phyloP scores from a whole-genome alignment of 106 monocot genomes.

The Agapanthus africanus region DNA sequence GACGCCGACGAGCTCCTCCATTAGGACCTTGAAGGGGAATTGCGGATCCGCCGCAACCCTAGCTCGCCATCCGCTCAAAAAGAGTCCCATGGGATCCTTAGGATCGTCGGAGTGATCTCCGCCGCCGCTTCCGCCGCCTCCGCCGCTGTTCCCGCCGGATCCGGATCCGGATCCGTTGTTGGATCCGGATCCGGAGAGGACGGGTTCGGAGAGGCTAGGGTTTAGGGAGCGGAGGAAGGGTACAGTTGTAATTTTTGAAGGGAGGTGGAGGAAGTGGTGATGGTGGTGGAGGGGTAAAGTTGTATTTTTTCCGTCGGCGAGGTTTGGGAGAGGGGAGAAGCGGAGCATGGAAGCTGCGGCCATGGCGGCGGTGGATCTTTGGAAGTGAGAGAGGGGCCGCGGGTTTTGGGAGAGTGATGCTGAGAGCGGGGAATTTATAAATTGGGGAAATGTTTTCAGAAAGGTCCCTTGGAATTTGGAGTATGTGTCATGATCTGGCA shows the following conservation, averaged over 20 bases:
- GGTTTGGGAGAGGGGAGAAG: neutral
- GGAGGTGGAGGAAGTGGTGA: neutral
- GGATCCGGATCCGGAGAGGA: slow-evolving; percentile 11
- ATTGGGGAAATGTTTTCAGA: too few species aligned
- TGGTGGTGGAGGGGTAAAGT: neutral
- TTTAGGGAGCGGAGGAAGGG: slow-evolving; percentile 2
- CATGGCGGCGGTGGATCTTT: slow-evolving; percentile 3
- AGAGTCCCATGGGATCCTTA: slow-evolving; percentile 26
- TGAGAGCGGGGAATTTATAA: too few species aligned
- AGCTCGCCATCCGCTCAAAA: slow-evolving; percentile 52
- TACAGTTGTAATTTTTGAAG: neutral
- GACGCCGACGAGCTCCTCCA: slow-evolving; percentile 69
- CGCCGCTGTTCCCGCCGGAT: slow-evolving; percentile 3
- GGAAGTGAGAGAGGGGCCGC: too few species aligned
- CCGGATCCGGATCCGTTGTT: slow-evolving; percentile 7
- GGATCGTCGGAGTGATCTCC: slow-evolving; percentile 5
- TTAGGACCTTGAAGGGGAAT: slow-evolving; percentile 74
- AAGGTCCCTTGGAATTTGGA: too few species aligned
- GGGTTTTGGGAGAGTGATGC: too few species aligned
- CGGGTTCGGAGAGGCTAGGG: slow-evolving; percentile 6
- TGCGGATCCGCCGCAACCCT: slow-evolving; percentile 44
- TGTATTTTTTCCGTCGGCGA: neutral
- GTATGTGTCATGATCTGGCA: too few species aligned
- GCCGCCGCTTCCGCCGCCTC: neutral
- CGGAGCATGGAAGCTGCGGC: neutral